These are phyloP conservation scores for Zymoseptoria crescenta DNA, from an alignment of 2,329 filamentous ascomycete genomes.

Conservation along the genomic window DNA sequence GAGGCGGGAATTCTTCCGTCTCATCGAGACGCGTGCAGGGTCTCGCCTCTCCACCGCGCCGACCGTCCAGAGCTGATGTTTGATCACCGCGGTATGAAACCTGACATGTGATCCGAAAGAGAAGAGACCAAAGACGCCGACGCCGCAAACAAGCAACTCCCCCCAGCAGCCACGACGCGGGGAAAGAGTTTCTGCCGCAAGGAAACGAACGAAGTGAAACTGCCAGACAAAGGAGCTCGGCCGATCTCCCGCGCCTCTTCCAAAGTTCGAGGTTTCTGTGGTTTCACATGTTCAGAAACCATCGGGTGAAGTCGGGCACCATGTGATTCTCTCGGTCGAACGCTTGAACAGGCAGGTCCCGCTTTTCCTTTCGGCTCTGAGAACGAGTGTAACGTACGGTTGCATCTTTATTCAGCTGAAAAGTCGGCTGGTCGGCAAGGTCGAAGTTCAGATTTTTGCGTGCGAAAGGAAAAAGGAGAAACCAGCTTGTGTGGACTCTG, in stretches of 20 bases:
- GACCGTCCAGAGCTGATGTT: background rate
- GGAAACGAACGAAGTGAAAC: too few relatives aligned
- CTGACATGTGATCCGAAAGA: background rate
- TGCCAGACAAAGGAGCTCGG: background rate
- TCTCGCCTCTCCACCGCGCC: background rate
- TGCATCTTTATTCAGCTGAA: background rate
- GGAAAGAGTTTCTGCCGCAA: background rate
- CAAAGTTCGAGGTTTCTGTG: background rate
- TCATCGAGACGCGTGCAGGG: background rate
- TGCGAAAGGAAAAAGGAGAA: background rate
- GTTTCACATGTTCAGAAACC: too few relatives aligned
- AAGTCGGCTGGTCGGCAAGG: background rate
- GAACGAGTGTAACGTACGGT: background rate
- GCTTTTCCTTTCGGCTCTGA: background rate
- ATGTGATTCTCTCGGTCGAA: background rate
- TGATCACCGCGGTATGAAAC: background rate
- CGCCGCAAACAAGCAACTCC: background rate
- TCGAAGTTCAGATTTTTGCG: background rate
- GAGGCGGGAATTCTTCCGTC: background rate
- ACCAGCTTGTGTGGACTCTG: background rate
- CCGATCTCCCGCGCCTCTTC: background rate
- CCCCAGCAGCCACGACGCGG: background rate
- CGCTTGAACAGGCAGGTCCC: background rate
- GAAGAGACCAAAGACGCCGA: background rate
- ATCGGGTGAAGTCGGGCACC: background rate